phyloP scores from a whole-genome alignment of 352 stramenopile genomes.

The Globisporangium acanthophoron region DNA sequence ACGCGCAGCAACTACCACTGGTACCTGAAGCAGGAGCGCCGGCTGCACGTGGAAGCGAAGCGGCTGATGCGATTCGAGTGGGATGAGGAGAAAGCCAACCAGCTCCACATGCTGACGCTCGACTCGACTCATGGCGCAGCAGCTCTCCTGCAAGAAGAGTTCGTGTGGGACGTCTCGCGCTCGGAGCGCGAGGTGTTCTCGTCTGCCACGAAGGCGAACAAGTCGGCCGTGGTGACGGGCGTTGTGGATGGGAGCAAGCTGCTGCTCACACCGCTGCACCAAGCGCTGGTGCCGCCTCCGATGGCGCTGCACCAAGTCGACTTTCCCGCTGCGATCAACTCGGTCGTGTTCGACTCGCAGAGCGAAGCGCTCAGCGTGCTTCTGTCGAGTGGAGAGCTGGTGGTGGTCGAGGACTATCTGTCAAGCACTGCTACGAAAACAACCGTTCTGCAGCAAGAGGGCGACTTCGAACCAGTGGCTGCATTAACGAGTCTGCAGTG shows the following conservation, averaged over 20 bases:
- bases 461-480: background rate
- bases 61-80: slow-evolving; percentile 33
- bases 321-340: slow-evolving; percentile 42
- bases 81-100: slow-evolving; percentile 44
- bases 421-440: slow-evolving; percentile 3
- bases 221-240: slow-evolving; percentile 35
- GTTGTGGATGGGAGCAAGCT: slow-evolving; percentile 58
- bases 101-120: slow-evolving; percentile 33
- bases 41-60: slow-evolving; percentile 14
- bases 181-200: slow-evolving; percentile 13
- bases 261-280: slow-evolving; percentile 63
- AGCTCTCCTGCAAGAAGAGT: slow-evolving; percentile 43
- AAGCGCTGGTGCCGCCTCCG: slow-evolving; percentile 60
- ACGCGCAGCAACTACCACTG: slow-evolving; percentile 80
- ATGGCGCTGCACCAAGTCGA: slow-evolving; percentile 39
- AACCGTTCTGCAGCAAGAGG: background rate
- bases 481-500: slow-evolving; percentile 28
- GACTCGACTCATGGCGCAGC: background rate
- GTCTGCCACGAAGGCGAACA: slow-evolving; percentile 1
- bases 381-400: slow-evolving; percentile 32
- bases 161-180: slow-evolving; percentile 37
- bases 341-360: slow-evolving; percentile 46
- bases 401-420: slow-evolving; percentile 47
- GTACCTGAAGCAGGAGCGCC: slow-evolving; percentile 73
- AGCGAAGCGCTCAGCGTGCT: slow-evolving; percentile 31